Percentiles rank a stretch among this genome's conserved stretches.
Conservation (phyloP, 2,329 filamentous ascomycete genomes). For the Hymenoscyphus albidus region DNA sequence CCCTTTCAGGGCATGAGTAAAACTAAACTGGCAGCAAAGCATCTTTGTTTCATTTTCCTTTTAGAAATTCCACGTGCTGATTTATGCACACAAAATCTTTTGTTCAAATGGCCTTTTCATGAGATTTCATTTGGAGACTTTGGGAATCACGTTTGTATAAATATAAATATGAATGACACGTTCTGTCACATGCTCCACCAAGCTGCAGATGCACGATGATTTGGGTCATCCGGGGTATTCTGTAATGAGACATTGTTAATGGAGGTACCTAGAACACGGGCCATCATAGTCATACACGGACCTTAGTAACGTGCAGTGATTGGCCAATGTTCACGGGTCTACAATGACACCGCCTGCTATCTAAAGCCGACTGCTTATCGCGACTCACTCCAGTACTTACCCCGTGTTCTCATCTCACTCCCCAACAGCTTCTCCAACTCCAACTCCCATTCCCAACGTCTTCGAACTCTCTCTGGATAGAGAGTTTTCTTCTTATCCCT, state of each 20-base stretch:
- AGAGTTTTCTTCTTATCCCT: neutral
- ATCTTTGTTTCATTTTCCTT: neutral
- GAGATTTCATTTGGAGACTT: neutral
- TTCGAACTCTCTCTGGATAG: slow-evolving; percentile 1
- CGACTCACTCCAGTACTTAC: slow-evolving; percentile 5
- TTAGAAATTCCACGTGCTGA: neutral
- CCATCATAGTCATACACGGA: slow-evolving; percentile 17
- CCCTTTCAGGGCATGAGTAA: neutral
- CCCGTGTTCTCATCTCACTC: neutral
- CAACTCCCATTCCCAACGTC: slow-evolving; percentile 1
- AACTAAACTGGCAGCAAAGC: neutral
- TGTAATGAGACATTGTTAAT: slow-evolving; percentile 4
- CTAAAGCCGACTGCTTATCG: slow-evolving; percentile 16
- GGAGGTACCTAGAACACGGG: slow-evolving; percentile 4
- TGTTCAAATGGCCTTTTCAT: neutral
- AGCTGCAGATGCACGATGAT: neutral
- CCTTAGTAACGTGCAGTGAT: slow-evolving; percentile 7
- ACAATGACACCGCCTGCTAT: slow-evolving; percentile 13
- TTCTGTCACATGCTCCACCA: neutral
- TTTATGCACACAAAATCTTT: neutral
- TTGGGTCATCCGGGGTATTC: neutral
- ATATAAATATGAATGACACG: slow-evolving; percentile 1
- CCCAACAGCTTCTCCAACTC: slow-evolving; percentile 2
- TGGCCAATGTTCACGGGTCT: slow-evolving; percentile 10
- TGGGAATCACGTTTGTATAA: neutral